Conservation (phyloP, 2,329 filamentous ascomycete genomes). For the Arthrobotrys pseudoclavata region DNA sequence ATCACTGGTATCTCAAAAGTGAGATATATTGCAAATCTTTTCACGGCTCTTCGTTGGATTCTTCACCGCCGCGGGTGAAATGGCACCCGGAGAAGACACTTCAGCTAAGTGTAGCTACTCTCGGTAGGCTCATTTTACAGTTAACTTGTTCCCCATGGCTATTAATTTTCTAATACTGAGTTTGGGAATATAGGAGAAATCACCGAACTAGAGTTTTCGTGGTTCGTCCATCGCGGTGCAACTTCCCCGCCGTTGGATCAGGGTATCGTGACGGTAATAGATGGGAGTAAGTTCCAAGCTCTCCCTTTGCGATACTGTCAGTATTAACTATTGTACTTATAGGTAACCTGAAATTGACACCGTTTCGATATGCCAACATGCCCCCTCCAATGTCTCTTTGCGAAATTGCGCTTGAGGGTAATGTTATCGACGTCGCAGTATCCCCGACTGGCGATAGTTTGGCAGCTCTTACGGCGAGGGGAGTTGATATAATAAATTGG, state of each 20-base stretch:
- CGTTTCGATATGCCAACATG: slow-evolving; percentile 84
- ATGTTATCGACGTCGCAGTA: slow-evolving; percentile 81
- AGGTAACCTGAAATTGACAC: slow-evolving; percentile 82
- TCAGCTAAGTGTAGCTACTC: slow-evolving; percentile 73
- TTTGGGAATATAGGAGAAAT: slow-evolving; percentile 35
- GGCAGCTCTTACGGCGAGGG: slow-evolving; percentile 77
- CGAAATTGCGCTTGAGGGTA: slow-evolving; percentile 75
- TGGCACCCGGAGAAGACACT: slow-evolving; percentile 93
- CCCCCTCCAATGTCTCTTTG: slow-evolving; percentile 93
- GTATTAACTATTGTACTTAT: slow-evolving; percentile 58
- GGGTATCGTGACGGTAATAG: slow-evolving; percentile 85
- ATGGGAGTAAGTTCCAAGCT: slow-evolving; percentile 74
- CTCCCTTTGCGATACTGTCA: slow-evolving; percentile 50
- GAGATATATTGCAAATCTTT: slow-evolving; percentile 71
- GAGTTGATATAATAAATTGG: slow-evolving; percentile 79
- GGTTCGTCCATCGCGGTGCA: slow-evolving; percentile 67
- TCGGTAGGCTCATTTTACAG: slow-evolving; percentile 66
- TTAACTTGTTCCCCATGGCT: slow-evolving; percentile 59
- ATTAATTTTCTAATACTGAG: slow-evolving; percentile 58
- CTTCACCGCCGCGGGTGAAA: slow-evolving; percentile 28
- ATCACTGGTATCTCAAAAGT: slow-evolving; percentile 98
- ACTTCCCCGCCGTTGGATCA: slow-evolving; percentile 77
- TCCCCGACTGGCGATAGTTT: slow-evolving; percentile 75
- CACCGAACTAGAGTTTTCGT: slow-evolving; percentile 72
- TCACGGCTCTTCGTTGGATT: background rate